These are phyloP conservation scores for Melaleuca alternifolia DNA, from an alignment of 345 rosid genomes.

Conservation along the genomic window DNA sequence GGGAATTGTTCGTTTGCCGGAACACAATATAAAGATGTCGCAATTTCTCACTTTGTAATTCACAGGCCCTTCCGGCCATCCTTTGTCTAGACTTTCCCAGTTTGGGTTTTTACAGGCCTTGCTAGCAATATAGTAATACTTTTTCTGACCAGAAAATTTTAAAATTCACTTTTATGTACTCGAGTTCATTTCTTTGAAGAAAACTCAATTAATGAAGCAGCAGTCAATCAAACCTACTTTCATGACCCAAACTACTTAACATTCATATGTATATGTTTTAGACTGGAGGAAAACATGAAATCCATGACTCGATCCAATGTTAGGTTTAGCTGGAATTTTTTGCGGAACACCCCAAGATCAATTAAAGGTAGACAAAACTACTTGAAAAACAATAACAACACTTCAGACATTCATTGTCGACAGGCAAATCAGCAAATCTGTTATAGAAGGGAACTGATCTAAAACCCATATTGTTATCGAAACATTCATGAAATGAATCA, in stretches of 20 bases:
- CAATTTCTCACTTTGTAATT: background rate
- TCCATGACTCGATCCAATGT: background rate
- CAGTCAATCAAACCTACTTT: background rate
- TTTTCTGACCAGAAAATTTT: too few relatives aligned
- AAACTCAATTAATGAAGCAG: background rate
- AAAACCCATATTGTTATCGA: background rate
- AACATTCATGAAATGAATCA: background rate
- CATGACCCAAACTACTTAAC: background rate
- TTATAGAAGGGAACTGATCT: background rate
- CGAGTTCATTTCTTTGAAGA: background rate
- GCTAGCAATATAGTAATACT: too few relatives aligned
- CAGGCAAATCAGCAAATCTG: background rate
- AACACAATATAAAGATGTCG: background rate
- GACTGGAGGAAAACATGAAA: background rate
- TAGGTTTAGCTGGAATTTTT: background rate
- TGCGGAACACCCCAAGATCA: background rate
- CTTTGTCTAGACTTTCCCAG: too few relatives aligned
- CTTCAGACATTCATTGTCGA: background rate
- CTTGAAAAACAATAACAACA: background rate
- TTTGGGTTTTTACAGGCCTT: too few relatives aligned
- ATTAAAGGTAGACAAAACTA: background rate
- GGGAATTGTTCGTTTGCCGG: background rate
- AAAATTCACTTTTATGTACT: background rate
- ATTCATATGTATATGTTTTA: background rate
- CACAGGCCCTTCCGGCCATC: too few relatives aligned